phyloP scores from a whole-genome alignment of 805 yeast genomes.

The Nakazawaea wickerhamii region DNA sequence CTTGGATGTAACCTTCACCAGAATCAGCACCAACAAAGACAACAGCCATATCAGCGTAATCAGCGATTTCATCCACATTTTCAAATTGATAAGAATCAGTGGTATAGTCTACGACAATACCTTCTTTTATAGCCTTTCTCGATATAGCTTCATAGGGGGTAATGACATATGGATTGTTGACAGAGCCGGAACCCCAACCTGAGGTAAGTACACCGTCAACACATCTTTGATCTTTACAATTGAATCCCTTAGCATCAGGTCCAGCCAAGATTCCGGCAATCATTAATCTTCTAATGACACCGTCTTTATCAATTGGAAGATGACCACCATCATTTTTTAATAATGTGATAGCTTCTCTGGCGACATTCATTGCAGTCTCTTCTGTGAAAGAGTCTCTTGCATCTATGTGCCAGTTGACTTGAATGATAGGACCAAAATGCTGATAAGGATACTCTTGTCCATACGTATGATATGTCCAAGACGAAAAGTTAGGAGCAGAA shows the following conservation, averaged over 20 bases:
- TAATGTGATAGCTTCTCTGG: slow-evolving; percentile 50
- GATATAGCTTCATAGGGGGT: slow-evolving; percentile 54
- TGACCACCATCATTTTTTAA: slow-evolving; percentile 46
- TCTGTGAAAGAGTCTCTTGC: slow-evolving; percentile 43
- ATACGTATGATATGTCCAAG: slow-evolving; percentile 53
- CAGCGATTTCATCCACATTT: slow-evolving; percentile 38
- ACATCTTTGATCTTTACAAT: slow-evolving; percentile 49
- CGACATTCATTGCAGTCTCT: slow-evolving; percentile 44
- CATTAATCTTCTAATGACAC: slow-evolving; percentile 36
- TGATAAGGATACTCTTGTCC: slow-evolving; percentile 52
- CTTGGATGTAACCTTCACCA: slow-evolving; percentile 54
- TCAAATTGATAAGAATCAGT: slow-evolving; percentile 41
- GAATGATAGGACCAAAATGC: slow-evolving; percentile 48
- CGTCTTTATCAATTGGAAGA: slow-evolving; percentile 43
- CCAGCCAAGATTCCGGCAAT: slow-evolving; percentile 53
- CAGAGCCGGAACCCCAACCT: slow-evolving; percentile 65
- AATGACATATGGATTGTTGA: slow-evolving; percentile 45
- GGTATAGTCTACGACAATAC: slow-evolving; percentile 40
- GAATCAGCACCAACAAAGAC: slow-evolving; percentile 50
- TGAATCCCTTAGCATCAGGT: slow-evolving; percentile 44
- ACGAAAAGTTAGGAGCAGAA: slow-evolving; percentile 45
- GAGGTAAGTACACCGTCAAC: slow-evolving; percentile 48
- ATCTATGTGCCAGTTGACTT: slow-evolving; percentile 50
- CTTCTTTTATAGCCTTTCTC: slow-evolving; percentile 37
- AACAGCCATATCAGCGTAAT: slow-evolving; percentile 45